Conservation (phyloP, 1,284 basidiomycete genomes). For the Moesziomyces sp. region DNA sequence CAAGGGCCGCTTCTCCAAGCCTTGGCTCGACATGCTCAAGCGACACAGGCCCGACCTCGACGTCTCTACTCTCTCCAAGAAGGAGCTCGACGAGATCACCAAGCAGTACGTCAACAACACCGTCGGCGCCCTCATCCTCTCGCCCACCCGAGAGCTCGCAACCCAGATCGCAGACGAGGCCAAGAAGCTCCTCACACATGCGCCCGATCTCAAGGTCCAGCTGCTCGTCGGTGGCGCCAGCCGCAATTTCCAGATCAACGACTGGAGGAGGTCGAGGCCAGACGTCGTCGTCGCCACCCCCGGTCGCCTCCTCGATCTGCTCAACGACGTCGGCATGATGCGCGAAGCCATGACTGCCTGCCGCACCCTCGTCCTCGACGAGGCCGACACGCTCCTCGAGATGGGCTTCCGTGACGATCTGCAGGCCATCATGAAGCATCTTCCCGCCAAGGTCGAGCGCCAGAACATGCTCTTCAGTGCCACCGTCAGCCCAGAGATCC, state of each 20-base stretch:
- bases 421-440: conserved; percentile 76
- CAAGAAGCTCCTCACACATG: conserved; percentile 75
- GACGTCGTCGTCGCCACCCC: conserved; percentile 95
- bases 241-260: conserved; percentile 76
- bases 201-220: conserved; percentile 72
- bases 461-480: conserved; percentile 98
- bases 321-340: conserved; percentile 69
- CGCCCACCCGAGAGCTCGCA: conserved; percentile 92
- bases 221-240: conserved; percentile 84
- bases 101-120: conserved; percentile 58
- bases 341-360: conserved; percentile 63
- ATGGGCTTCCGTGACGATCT: conserved; percentile 96
- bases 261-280: conserved; percentile 76
- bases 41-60: conserved; percentile 63
- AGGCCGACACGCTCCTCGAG: conserved; percentile 93
- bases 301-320: conserved; percentile 84
- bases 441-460: conserved; percentile 78
- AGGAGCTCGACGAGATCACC: conserved; percentile 30
- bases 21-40: conserved; percentile 45
- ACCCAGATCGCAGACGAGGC: conserved; percentile 92
- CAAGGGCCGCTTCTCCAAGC: conserved; percentile 37
- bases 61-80: conserved; percentile 45
- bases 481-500: conserved; percentile 73
- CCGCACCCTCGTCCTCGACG: conserved; percentile 87
- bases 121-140: conserved; percentile 85